Evolutionary conservation across 192 early-diverging fungal species (phyloP), one percentile per base, ranked within the genome.

Genomic region (Backusella macrospora): DNA sequence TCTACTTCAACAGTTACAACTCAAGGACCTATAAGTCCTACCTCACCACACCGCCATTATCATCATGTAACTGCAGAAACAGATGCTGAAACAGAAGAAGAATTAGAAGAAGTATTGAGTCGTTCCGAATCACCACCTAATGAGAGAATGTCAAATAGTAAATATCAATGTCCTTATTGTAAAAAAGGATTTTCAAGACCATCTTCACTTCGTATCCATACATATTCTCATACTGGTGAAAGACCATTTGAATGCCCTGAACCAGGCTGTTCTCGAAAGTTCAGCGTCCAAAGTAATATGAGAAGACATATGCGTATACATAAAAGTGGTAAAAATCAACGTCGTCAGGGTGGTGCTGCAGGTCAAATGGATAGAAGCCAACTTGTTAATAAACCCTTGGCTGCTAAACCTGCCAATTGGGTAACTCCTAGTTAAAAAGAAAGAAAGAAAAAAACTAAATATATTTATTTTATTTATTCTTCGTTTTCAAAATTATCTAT

Each of bases 201-300:
- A 45, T 85, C 83, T 23, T 88, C 88, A 18, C 74, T 90, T 23
- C 84, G 78, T 14, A 87, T 85, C n/a, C 88, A 90, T 68, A 78
- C 83, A 6, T 87, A 90, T 76, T 86, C 88, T 0, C 88, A 90
- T 55, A 90, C 88, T 7, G 88, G 88, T 3, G 87, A 90, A 55
- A 80, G 82, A 10, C 88, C 88, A 18, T 90, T 85, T 70, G 85
- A 81, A 34, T 90, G 88, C 62, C 79, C 84, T 21, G 74, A 76
- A 70, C 46, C 62, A 6, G 74, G 73, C 34, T 80, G 79, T 71
- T 65, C 46, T 39, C 71, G 77, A 16, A 64, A 73, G 9, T 82
- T 82, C 40, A 71, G 66, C 46, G 72, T 76, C 7, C 77, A 76
- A 46, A 76, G 67, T 43, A 78, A 82, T 64, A 70, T 79, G 72